These are phyloP conservation scores for Hydnomerulius pinastri DNA, from an alignment of 768 basidiomycete species.

Conservation along the genomic window DNA sequence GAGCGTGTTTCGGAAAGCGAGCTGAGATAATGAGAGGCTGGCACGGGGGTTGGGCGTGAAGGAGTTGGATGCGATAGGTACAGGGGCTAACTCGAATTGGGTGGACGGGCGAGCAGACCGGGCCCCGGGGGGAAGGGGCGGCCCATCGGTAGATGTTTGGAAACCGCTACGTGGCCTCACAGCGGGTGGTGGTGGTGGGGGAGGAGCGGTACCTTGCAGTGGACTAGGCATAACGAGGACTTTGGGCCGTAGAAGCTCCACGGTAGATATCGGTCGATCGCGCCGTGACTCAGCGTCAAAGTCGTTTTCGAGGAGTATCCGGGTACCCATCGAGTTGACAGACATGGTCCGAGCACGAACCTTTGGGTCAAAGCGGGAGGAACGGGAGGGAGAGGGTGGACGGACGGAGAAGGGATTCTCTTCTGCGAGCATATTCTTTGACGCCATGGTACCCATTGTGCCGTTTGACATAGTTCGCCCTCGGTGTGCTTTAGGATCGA, in stretches of 20 bases:
- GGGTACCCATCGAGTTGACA: conserved; percentile 66
- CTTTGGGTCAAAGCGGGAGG: conserved; percentile 85
- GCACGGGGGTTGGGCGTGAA: conserved; percentile 79
- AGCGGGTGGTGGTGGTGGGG: conserved; percentile 34
- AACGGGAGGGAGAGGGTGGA: conserved; percentile 58
- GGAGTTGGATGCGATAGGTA: conserved; percentile 55
- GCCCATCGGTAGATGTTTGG: conserved; percentile 64
- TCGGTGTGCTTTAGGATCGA: conserved; percentile 42
- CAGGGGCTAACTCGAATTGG: conserved; percentile 33
- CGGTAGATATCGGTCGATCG: conserved; percentile 68
- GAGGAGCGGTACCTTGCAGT: conserved; percentile 52
- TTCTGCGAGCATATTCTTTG: conserved; percentile 36
- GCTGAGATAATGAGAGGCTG: conserved; percentile 75
- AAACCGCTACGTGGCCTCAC: conserved; percentile 56
- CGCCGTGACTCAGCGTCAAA: conserved; percentile 33
- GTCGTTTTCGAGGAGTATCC: conserved; percentile 60
- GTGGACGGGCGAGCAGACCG: conserved; percentile 57
- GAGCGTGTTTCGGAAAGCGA: conserved; percentile 83
- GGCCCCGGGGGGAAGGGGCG: conserved; percentile 77
- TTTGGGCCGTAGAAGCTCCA: conserved; percentile 84
- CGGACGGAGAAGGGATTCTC: conserved; percentile 72
- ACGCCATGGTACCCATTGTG: conserved; percentile 42
- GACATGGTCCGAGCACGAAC: conserved; percentile 62
- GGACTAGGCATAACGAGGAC: conserved; percentile 95
- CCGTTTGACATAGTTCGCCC: conserved; percentile 46